These are phyloP conservation scores for Pyrenochaeta sp. DNA, from an alignment of 2,329 filamentous ascomycete species.

Conservation along the genomic window DNA sequence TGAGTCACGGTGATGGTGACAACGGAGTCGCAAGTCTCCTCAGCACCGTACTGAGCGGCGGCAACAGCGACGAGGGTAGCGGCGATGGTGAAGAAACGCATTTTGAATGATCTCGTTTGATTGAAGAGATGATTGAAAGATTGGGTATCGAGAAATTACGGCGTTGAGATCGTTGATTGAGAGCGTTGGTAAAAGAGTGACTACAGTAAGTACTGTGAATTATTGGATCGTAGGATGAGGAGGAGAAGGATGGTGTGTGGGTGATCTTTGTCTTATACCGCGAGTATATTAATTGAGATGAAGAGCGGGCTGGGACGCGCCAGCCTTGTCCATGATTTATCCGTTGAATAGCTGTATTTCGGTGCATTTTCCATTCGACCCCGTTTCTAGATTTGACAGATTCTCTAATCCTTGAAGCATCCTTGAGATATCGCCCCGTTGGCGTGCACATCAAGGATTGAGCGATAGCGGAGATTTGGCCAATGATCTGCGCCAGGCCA, in stretches of 20 bases:
- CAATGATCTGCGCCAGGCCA: constrained; percentile 11
- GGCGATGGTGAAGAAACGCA: constrained; percentile 44
- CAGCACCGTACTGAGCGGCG: constrained; percentile 30
- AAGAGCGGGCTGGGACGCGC: constrained; percentile 12
- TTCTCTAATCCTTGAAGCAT: not conserved
- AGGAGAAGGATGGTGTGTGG: constrained; percentile 3
- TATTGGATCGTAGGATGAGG: constrained; percentile 20
- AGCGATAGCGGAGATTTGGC: constrained; percentile 25
- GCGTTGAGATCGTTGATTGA: constrained; percentile 19
- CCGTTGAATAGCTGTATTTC: constrained; percentile 7
- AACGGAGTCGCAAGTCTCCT: constrained; percentile 31
- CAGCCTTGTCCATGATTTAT: constrained; percentile 14
- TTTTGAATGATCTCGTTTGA: constrained; percentile 23
- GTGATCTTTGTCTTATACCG: constrained; percentile 25
- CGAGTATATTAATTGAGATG: constrained; percentile 20
- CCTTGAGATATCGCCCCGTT: not conserved
- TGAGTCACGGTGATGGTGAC: constrained; percentile 41
- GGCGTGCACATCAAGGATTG: constrained; percentile 7
- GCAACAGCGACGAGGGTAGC: constrained; percentile 36
- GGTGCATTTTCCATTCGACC: not conserved
- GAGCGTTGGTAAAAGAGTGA: constrained; percentile 36
- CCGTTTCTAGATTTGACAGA: not conserved
- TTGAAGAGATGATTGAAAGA: constrained; percentile 9
- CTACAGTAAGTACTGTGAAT: constrained; percentile 41
- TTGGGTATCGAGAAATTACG: constrained; percentile 14